Evolutionary conservation across 257 asterid genomes (phyloP).

Genomic region (Solanum chiquidenum): DNA sequence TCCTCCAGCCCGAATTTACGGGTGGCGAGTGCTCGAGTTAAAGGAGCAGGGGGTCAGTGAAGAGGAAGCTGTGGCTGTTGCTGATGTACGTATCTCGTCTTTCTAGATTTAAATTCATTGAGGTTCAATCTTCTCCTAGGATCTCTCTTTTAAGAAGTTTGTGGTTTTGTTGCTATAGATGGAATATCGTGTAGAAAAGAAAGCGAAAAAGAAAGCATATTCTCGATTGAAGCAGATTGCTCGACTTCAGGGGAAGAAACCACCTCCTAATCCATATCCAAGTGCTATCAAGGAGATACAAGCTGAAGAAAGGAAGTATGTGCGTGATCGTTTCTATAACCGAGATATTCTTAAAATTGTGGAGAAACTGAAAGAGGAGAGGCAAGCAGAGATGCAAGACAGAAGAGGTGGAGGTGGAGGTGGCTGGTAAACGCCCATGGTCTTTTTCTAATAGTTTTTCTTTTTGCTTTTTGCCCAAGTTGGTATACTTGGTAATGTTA

Average conservation of each 20-base stretch:
- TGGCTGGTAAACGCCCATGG: background rate
- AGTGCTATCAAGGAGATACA: slow-evolving; percentile 73
- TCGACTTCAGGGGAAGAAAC: slow-evolving; percentile 54
- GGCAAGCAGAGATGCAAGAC: slow-evolving; percentile 26
- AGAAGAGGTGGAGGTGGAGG: slow-evolving; percentile 20
- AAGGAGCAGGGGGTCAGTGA: slow-evolving; percentile 68
- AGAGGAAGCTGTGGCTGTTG: slow-evolving; percentile 54
- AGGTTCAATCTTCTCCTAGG: background rate
- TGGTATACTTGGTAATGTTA: background rate
- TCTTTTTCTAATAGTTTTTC: background rate
- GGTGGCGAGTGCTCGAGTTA: slow-evolving; percentile 77
- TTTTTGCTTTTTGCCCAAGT: background rate
- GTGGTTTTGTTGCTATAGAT: slow-evolving; percentile 25
- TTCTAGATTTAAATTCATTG: background rate
- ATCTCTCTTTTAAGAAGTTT: background rate
- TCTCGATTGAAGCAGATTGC: slow-evolving; percentile 61
- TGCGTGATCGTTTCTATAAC: slow-evolving; percentile 50
- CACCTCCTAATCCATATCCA: slow-evolving; percentile 74
- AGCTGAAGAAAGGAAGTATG: slow-evolving; percentile 60
- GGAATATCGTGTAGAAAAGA: slow-evolving; percentile 61
- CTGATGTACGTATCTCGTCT: slow-evolving; percentile 48
- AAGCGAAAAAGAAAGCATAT: slow-evolving; percentile 49
- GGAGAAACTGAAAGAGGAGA: slow-evolving; percentile 38
- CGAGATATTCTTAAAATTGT: slow-evolving; percentile 21
- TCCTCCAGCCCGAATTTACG: slow-evolving; percentile 74